Percentiles rank a stretch among this genome's conserved stretches.
phyloP scores from a whole-genome alignment of 257 asterid species.

The Fraxinus cuspidata region DNA sequence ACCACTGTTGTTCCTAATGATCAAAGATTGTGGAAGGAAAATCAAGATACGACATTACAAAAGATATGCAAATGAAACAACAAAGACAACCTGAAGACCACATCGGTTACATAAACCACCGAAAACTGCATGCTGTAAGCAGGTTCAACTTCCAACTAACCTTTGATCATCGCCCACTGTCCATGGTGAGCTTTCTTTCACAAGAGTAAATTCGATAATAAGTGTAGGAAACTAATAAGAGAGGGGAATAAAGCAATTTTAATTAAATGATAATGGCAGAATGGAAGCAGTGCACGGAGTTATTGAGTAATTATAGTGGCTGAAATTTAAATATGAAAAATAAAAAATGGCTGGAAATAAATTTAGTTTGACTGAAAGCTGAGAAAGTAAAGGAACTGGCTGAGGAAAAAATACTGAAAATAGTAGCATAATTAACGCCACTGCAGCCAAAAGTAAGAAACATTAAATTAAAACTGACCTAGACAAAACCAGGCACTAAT shows the following conservation, averaged over 20 bases:
- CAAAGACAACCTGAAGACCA: constrained; percentile 16
- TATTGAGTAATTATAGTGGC: constrained; percentile 31
- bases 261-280: constrained; percentile 32
- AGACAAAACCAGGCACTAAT: constrained; percentile 78
- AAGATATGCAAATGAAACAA: constrained; percentile 22
- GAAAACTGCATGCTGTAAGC: constrained; percentile 39
- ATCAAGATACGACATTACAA: constrained; percentile 13
- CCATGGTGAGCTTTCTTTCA: constrained; percentile 38
- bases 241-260: constrained; percentile 22
- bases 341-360: constrained; percentile 38
- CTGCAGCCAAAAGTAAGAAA: constrained; percentile 49
- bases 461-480: constrained; percentile 88
- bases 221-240: constrained; percentile 33
- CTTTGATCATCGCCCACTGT: constrained; percentile 35
- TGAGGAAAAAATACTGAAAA: constrained; percentile 38
- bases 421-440: constrained; percentile 48
- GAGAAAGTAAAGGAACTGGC: constrained; percentile 41
- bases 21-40: background rate
- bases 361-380: constrained; percentile 43
- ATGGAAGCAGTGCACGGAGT: constrained; percentile 34
- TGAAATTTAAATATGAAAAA: constrained; percentile 28
- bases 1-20: constrained; percentile 15
- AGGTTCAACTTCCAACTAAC: constrained; percentile 30
- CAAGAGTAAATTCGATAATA: constrained; percentile 29
- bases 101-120: constrained; percentile 29